phyloP scores from a whole-genome alignment of 805 yeast genomes.

The Kodamaea hsintzibuensis region DNA sequence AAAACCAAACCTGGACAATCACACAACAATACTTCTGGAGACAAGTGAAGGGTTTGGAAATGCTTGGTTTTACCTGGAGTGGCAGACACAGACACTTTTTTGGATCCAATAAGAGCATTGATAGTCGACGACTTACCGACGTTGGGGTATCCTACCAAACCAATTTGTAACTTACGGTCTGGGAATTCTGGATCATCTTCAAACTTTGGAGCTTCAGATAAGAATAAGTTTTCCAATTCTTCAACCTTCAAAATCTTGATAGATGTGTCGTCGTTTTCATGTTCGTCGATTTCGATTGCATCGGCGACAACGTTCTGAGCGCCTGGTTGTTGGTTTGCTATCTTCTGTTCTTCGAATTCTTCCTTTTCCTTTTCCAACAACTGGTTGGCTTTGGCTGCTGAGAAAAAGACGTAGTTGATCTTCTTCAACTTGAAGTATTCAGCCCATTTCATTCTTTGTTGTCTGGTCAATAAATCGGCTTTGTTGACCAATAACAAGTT shows the following conservation, averaged over 20 bases:
- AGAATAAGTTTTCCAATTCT: conserved; percentile 79
- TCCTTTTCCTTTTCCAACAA: conserved; percentile 62
- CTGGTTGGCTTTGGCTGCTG: conserved; percentile 84
- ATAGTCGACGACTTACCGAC: conserved; percentile 96
- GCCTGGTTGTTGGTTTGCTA: neutral
- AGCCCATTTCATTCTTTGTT: conserved; percentile 87
- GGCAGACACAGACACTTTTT: conserved; percentile 96
- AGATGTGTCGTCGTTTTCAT: conserved; percentile 27
- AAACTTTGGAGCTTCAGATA: conserved; percentile 72
- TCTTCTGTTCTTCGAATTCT: conserved; percentile 30
- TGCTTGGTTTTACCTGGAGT: conserved; percentile 99
- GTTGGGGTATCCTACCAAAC: conserved; percentile 97
- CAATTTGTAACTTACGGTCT: conserved; percentile 72
- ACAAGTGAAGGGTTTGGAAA: conserved; percentile 90
- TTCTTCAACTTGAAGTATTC: conserved; percentile 65
- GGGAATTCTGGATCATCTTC: conserved; percentile 59
- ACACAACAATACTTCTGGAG: conserved; percentile 82
- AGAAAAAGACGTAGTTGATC: conserved; percentile 88
- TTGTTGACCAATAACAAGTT: conserved; percentile 87
- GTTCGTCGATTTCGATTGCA: conserved; percentile 19
- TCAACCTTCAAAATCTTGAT: conserved; percentile 76
- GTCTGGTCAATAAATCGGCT: conserved; percentile 79
- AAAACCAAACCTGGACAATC: conserved; percentile 99
- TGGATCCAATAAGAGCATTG: conserved; percentile 93
- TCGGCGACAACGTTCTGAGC: neutral